Evolutionary conservation across 148 eudicot species (phyloP).

Genomic region (Tetragonia tetragonoides): DNA sequence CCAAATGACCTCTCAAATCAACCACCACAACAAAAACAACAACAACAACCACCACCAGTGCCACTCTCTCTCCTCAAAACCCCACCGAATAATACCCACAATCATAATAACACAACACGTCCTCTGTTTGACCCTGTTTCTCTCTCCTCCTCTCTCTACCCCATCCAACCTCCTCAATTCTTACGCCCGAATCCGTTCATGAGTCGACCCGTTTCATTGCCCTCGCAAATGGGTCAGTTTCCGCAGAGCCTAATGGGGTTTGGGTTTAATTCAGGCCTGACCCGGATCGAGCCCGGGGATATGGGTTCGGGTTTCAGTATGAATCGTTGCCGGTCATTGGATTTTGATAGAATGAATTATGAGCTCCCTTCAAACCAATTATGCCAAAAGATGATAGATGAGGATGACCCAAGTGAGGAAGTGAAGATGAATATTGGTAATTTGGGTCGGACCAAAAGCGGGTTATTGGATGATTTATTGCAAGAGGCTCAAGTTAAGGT

Average conservation of each 20-base stretch:
- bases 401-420: slow-evolving; percentile 20
- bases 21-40: slow-evolving; percentile 11
- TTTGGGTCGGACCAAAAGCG: slow-evolving; percentile 50
- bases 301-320: slow-evolving; percentile 17
- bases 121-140: slow-evolving; percentile 27
- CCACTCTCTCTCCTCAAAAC: slow-evolving; percentile 23
- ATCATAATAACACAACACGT: neutral
- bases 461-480: slow-evolving; percentile 67
- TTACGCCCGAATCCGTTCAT: slow-evolving; percentile 12
- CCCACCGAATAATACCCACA: neutral
- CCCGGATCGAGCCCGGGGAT: slow-evolving; percentile 2
- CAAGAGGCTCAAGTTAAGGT: slow-evolving; percentile 56
- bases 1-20: slow-evolving; percentile 41
- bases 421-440: slow-evolving; percentile 8
- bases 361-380: slow-evolving; percentile 88
- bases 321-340: slow-evolving; percentile 10
- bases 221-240: slow-evolving; percentile 20
- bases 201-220: slow-evolving; percentile 21
- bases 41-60: slow-evolving; percentile 24
- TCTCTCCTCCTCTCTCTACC: slow-evolving; percentile 23
- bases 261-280: slow-evolving; percentile 21
- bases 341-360: slow-evolving; percentile 12
- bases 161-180: slow-evolving; percentile 22
- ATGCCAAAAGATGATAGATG: slow-evolving; percentile 18
- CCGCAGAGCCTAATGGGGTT: slow-evolving; percentile 15